Evolutionary conservation across 2,329 filamentous ascomycete genomes (phyloP), one percentile per base, ranked within the genome.

Genomic region (Aspergillus versicolor): DNA sequence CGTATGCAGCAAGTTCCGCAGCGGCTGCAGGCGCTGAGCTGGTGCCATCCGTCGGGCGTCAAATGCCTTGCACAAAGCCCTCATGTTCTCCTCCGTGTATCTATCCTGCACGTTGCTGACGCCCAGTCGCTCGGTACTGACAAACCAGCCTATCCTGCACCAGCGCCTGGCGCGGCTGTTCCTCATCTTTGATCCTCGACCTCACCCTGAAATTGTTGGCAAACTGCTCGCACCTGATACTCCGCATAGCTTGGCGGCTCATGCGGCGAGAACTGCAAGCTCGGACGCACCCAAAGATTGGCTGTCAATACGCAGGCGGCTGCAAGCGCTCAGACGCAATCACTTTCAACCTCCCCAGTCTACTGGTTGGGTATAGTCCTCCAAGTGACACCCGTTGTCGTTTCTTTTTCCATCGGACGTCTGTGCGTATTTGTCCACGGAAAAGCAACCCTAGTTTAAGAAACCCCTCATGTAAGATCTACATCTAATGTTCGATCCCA

Each of bases 221-320:
- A 42, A 66, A 62, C 34, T 58, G 63, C 27, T 63, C 63, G 1
- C 66, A 61, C 30, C 46, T 65, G 47, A 59, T 68, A 46, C 56
- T 63, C 3, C 59, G 66, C 41, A 70, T 68, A 32, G 57, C 59
- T 17, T 68, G 66, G 67, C 67, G 63, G 8, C 53, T 68, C 9
- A 66, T 67, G 59, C 67, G 11, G 66, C 66, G 2, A 65, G 66
- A 4, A 65, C 67, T 43, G 66, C 65, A 19, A 68, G 67, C 13
- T 54, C 60, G 1, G 67, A 69, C 44, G 58, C 52, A 9, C 65
- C 65, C 52, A 61, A 64, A 44, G 67, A 69, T 52, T 70, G 68
- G 67, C 64, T 68, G 22, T 65, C 67, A 15, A 67, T 67, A 24
- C 51, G 43, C 51, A 34, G 51, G 32, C 63, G 64, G 19, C 50